Evolutionary conservation across 164 flowering plant species (phyloP).

Genomic region (Buxus sempervirens): DNA sequence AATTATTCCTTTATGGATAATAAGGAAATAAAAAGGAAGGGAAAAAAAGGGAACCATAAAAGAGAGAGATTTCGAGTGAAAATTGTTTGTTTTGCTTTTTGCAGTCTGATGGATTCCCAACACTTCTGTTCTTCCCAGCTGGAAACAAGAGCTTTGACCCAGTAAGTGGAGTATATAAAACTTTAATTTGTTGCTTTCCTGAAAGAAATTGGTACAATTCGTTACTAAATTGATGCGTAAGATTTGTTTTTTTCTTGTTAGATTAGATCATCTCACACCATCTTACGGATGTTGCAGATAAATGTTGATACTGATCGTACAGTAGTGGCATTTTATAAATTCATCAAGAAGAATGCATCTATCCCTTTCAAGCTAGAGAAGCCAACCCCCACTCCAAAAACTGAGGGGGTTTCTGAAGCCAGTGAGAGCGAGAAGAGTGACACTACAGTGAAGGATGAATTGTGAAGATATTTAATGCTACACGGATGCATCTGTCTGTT

Average conservation of each 20-base stretch:
- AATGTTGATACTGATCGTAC: conserved; percentile 73
- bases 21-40: too few species aligned
- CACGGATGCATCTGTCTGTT: neutral
- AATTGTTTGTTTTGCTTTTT: conserved; percentile 14
- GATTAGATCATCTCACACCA: neutral
- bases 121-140: conserved; percentile 86
- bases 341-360: conserved; percentile 79
- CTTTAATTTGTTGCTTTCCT: neutral
- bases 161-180: conserved; percentile 41
- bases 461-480: conserved; percentile 22
- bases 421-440: conserved; percentile 21
- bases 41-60: too few species aligned
- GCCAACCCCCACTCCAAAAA: conserved; percentile 33
- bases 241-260: neutral
- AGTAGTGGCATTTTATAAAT: conserved; percentile 75
- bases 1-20: too few species aligned
- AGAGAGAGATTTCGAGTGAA: neutral
- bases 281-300: conserved; percentile 46
- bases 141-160: conserved; percentile 91
- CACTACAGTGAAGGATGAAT: conserved; percentile 45
- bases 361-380: conserved; percentile 71
- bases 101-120: conserved; percentile 91
- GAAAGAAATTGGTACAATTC: too few species aligned
- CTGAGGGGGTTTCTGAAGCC: conserved; percentile 25
- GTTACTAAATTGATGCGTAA: neutral